These are phyloP conservation scores for Colletotrichum nymphaeae DNA, from an alignment of 2,329 filamentous ascomycete genomes.

Conservation along the genomic window DNA sequence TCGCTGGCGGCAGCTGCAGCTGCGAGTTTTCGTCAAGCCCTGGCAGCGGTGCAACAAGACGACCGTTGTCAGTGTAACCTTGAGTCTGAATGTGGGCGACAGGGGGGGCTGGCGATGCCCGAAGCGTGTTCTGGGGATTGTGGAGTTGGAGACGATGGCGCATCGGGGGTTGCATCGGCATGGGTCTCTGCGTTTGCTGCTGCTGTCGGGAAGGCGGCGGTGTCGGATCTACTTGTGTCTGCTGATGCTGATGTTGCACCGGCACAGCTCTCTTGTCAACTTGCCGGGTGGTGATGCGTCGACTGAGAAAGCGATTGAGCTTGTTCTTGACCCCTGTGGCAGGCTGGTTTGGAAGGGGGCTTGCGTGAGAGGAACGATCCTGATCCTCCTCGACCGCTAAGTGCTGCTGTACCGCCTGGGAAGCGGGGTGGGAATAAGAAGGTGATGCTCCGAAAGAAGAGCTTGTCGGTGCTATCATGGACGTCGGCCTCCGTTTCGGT, in stretches of 20 bases:
- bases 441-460: slow-evolving; percentile 12
- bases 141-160: slow-evolving; percentile 31
- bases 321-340: slow-evolving; percentile 20
- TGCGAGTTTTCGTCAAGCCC: slow-evolving; percentile 25
- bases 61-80: slow-evolving; percentile 26
- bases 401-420: not conserved
- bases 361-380: not conserved
- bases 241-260: slow-evolving; percentile 9
- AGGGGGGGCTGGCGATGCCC: not conserved
- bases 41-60: slow-evolving; percentile 24
- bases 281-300: slow-evolving; percentile 5
- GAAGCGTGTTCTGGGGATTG: slow-evolving; percentile 35
- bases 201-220: slow-evolving; percentile 11
- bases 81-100: slow-evolving; percentile 19
- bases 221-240: slow-evolving; percentile 7
- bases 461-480: slow-evolving; percentile 26
- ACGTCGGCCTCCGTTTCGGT: slow-evolving; percentile 14
- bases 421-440: not conserved
- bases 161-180: slow-evolving; percentile 31
- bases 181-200: slow-evolving; percentile 12
- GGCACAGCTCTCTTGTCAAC: not conserved
- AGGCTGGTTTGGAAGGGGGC: slow-evolving; percentile 1
- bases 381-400: not conserved
- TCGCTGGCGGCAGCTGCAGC: slow-evolving; percentile 7
- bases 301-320: slow-evolving; percentile 22